Base-by-base conservation (phyloP, 164 flowering plant genomes). In the Vitis riparia region DNA sequence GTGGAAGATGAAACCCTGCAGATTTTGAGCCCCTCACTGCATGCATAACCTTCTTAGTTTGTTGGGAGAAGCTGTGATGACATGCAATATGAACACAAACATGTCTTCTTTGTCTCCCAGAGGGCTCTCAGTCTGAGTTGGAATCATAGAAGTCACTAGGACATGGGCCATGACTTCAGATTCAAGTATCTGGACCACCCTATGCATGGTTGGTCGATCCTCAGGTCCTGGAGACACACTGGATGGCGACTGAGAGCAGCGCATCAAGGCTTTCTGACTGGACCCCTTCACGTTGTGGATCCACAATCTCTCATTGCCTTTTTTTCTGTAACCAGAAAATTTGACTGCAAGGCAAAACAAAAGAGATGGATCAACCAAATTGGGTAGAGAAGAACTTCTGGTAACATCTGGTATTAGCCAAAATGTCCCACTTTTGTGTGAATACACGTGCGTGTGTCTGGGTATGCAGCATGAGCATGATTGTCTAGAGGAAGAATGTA, bases 61-160 rank as follows among this genome's bases (percentile, higher is more conserved):
- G 62, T 63, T 19, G 37, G 14, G 73, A 69, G 59, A 71, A 49
- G 60, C 50, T 13, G 61, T 65, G 70, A 67, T 68, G 55, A 10
- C 16, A 12, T 55, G 60, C 53, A 52, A 69, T 52, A 63, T 19
- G 27, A 67, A 59, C 44, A 49, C 29, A 30, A 52, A 70, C 68
- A 51, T 9, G 56, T 56, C 68, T 17, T 69, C 68, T n/a, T 29
- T 63, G 32, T 74, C 69, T 52, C 30, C 19, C 14, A 11, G 1
- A 52, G 13, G 27, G 70, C 48, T 68, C 63, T 87, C 77, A 88
- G 30, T 91, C 98, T 1, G 98, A 89, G 86, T 73, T 87, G 47
- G 97, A 91, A 76, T 95, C 99, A 12, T 92, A 91, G 70, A 92
- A 92, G 67, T 94, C 98, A 72, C 98, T 94, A 47, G 97, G 98